Evolutionary conservation across 2,329 filamentous ascomycete genomes (phyloP).

Genomic region (Aspergillus fumigatiaffinis): DNA sequence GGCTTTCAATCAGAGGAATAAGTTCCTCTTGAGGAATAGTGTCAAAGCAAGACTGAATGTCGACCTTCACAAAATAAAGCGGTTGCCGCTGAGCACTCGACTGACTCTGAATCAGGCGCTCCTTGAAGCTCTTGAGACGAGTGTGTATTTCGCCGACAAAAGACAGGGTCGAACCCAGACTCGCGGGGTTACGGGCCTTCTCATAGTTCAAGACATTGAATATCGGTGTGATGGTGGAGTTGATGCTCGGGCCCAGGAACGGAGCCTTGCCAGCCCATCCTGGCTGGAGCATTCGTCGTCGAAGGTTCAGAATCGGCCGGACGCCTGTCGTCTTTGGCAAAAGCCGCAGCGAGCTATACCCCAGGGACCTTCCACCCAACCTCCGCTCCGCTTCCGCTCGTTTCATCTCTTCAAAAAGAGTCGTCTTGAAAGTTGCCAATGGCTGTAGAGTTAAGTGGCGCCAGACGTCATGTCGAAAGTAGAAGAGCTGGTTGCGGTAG

Average conservation of each 20-base stretch:
- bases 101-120: conserved; percentile 12
- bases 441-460: conserved; percentile 69
- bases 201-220: conserved; percentile 76
- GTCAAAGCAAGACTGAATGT: conserved; percentile 90
- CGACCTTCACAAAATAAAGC: conserved; percentile 87
- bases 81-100: conserved; percentile 35
- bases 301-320: conserved; percentile 83
- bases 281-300: conserved; percentile 54
- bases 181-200: conserved; percentile 55
- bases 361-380: conserved; percentile 61
- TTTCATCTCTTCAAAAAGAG: conserved; percentile 76
- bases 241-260: conserved; percentile 61
- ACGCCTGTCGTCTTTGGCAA: conserved; percentile 75
- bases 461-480: conserved; percentile 95
- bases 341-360: conserved; percentile 73
- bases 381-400: conserved; percentile 53
- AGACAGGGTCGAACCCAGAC: conserved; percentile 74
- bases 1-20: conserved; percentile 58
- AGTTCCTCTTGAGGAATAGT: conserved; percentile 82
- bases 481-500: conserved; percentile 79
- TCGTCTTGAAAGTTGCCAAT: conserved; percentile 61
- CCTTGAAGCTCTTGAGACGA: conserved; percentile 67
- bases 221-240: conserved; percentile 66
- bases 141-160: conserved; percentile 77
- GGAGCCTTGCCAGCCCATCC: conserved; percentile 50